phyloP scores from a whole-genome alignment of 306 rosid genomes.

The Vigna hirtella region DNA sequence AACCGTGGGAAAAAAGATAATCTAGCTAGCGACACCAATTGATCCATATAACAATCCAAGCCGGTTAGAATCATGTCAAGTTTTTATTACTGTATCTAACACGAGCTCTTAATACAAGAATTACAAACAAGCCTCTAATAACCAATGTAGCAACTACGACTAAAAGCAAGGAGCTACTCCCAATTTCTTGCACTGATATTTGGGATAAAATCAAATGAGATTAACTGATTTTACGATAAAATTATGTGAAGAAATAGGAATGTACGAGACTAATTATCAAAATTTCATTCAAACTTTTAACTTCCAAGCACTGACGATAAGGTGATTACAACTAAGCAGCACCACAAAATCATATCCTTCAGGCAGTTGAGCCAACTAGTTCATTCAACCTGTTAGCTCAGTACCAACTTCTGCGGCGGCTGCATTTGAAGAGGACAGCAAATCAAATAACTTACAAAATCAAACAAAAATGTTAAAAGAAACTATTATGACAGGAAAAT shows the following conservation, averaged over 20 bases:
- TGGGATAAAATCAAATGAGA: constrained; percentile 39
- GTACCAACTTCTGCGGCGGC: constrained; percentile 68
- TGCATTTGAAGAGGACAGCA: constrained; percentile 46
- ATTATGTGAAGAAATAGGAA: constrained; percentile 36
- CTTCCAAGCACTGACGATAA: constrained; percentile 16
- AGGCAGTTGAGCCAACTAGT: constrained; percentile 51
- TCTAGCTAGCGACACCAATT: not conserved
- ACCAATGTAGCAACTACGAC: constrained; percentile 8
- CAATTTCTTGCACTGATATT: constrained; percentile 36
- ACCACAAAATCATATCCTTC: constrained; percentile 45
- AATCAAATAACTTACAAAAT: constrained; percentile 31
- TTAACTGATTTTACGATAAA: constrained; percentile 33
- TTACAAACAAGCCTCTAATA: constrained; percentile 30
- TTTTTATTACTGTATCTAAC: constrained; percentile 34
- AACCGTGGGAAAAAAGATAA: not conserved
- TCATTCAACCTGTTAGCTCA: constrained; percentile 49
- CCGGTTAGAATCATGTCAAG: not conserved
- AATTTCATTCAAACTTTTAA: constrained; percentile 39
- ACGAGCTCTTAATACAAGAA: constrained; percentile 44
- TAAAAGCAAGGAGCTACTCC: constrained; percentile 22
- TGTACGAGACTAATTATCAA: constrained; percentile 35
- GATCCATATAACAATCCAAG: not conserved
- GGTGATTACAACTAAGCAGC: constrained; percentile 36
- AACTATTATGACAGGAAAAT: not conserved
- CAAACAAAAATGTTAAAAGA: constrained; percentile 21